Percentiles rank a stretch among this genome's conserved stretches.
phyloP scores from a whole-genome alignment of 345 rosid species.

The Streptanthus diversifolius region DNA sequence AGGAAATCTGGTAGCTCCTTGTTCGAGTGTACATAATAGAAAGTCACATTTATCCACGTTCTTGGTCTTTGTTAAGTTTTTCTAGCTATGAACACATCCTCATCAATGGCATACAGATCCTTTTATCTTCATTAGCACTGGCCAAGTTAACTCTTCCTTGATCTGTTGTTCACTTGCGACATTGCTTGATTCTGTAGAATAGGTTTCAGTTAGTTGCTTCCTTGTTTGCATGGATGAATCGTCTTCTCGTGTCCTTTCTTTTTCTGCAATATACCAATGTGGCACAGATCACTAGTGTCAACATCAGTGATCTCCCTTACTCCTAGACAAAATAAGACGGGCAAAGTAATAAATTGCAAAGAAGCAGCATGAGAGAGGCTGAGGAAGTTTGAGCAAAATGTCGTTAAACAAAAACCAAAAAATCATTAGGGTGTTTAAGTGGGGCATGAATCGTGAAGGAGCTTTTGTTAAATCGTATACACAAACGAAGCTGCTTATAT shows the following conservation, averaged over 20 bases:
- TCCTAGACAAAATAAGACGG: not conserved
- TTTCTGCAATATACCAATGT: not conserved
- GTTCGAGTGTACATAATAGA: slow-evolving; percentile 25
- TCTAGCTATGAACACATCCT: slow-evolving; percentile 6
- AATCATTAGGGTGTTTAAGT: not conserved
- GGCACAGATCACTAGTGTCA: not conserved
- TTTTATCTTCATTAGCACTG: slow-evolving; percentile 3
- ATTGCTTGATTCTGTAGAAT: not conserved
- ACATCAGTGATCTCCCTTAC: not conserved
- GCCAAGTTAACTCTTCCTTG: slow-evolving; percentile 11
- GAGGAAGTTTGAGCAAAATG: not conserved
- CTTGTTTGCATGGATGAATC: not conserved
- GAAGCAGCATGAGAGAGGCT: not conserved
- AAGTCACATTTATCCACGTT: not conserved
- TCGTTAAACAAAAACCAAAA: not conserved
- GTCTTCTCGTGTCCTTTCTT: not conserved
- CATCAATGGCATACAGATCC: not conserved
- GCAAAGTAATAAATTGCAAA: not conserved
- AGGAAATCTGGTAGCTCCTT: not conserved
- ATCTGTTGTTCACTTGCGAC: not conserved
- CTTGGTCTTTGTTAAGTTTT: not conserved
- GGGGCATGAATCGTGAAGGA: slow-evolving; percentile 1
- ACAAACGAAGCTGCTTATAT: slow-evolving; percentile 21
- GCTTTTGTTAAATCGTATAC: slow-evolving; percentile 30
- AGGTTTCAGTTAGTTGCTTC: not conserved